Conservation (phyloP, 179 eudicot species). For the Sideroxylon spinosum region DNA sequence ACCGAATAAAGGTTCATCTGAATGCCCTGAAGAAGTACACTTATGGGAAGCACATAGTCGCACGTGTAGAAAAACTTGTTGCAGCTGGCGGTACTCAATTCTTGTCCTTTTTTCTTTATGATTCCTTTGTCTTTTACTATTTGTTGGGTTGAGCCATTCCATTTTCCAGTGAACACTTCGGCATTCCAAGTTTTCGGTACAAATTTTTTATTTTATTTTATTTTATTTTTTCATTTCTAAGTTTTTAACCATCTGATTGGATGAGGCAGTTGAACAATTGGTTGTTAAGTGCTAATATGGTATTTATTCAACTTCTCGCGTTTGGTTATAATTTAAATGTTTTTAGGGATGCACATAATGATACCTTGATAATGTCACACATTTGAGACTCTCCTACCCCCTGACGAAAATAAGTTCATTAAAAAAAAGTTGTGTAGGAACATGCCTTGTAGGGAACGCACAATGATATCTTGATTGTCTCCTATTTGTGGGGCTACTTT, state of each 20-base stretch:
- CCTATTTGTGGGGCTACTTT: too few species aligned
- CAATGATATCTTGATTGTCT: too few species aligned
- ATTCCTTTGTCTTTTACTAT: neutral
- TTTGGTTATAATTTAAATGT: neutral
- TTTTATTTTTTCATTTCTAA: too few species aligned
- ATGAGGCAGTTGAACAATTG: neutral
- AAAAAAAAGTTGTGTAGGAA: too few species aligned
- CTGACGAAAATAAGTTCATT: too few species aligned
- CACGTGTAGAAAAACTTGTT: conserved; percentile 98
- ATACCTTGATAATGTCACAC: too few species aligned
- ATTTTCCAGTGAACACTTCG: too few species aligned
- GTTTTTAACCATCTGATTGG: neutral
- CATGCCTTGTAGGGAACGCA: too few species aligned
- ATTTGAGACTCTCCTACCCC: too few species aligned
- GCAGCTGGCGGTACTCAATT: conserved; percentile 78
- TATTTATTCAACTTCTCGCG: neutral
- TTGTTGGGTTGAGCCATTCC: neutral
- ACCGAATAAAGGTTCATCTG: conserved; percentile 85
- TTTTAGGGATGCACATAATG: too few species aligned
- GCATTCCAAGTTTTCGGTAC: too few species aligned
- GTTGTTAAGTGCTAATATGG: neutral
- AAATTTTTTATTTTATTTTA: too few species aligned
- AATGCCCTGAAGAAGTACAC: conserved; percentile 96
- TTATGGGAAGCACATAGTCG: conserved; percentile 96
- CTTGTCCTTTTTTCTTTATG: neutral